These are phyloP conservation scores for Epipyxis sp. DNA, from an alignment of 108 stramenopile genomes.

Conservation along the genomic window DNA sequence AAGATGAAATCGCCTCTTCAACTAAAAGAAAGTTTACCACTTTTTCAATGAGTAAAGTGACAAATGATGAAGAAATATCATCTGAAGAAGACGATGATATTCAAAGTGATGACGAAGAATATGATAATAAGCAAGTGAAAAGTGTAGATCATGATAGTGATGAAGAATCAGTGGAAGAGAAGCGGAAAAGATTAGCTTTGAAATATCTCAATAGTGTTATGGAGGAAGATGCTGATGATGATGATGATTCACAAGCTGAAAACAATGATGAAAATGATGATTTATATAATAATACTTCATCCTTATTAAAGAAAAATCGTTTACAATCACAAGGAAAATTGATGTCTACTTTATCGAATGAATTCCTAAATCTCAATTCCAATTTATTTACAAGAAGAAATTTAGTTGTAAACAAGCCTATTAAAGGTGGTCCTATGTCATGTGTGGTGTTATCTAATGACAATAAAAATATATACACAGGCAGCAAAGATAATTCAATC, in stretches of 20 bases:
- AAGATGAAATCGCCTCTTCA: too few species aligned
- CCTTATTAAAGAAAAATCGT: slow-evolving; percentile 38
- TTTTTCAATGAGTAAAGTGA: too few species aligned
- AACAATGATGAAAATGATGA: background rate
- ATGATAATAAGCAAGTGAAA: slow-evolving; percentile 27
- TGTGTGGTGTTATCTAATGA: slow-evolving; percentile 71
- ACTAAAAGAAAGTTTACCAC: too few species aligned
- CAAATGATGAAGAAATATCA: too few species aligned
- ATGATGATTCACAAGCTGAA: slow-evolving; percentile 15
- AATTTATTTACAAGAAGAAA: background rate
- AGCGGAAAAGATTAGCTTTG: slow-evolving; percentile 55
- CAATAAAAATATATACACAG: slow-evolving; percentile 65
- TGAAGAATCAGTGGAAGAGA: slow-evolving; percentile 57
- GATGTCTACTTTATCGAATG: slow-evolving; percentile 30
- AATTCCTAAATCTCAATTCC: slow-evolving; percentile 27
- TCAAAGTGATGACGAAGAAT: slow-evolving; percentile 9
- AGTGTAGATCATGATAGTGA: too few species aligned
- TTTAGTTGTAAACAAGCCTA: too few species aligned
- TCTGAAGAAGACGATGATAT: slow-evolving; percentile 30
- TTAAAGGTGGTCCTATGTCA: slow-evolving; percentile 61
- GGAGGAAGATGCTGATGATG: slow-evolving; percentile 45
- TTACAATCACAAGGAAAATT: background rate
- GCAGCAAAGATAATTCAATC: slow-evolving; percentile 90
- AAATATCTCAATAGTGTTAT: slow-evolving; percentile 49
- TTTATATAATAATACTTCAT: slow-evolving; percentile 37